Evolutionary conservation across 345 rosid genomes (phyloP), one percentile per base, ranked within the genome.

Genomic region (Mercurialis annua): DNA sequence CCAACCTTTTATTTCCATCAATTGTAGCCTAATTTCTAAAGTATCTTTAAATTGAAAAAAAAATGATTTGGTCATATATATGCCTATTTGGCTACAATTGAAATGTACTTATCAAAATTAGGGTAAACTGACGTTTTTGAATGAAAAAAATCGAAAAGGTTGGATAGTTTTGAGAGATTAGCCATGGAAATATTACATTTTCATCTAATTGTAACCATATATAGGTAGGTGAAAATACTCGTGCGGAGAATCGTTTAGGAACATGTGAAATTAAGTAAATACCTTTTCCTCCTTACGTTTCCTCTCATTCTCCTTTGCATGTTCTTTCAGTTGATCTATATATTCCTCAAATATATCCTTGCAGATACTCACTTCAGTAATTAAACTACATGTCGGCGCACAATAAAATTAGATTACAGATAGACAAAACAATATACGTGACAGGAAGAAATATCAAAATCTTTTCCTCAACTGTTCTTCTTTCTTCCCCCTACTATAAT

Each of bases 261-360:
- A 20, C 49, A 47, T 40, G 40, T 18, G 34, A 31, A 70, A 61
- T 30, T 26, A 18, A 72, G 42, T 43, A 56, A 58, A 24, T 83
- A 92, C 98, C 94, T 86, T 90, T 47, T 85, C 92, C 73, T 83
- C 90, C 75, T 86, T 88, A 31, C 84, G 78, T 71, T 76, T 81
- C 55, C 76, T 76, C 69, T 87, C 89, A 64, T 77, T 76, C 67
- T 82, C 90, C 73, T 81, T 84, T 47, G 83, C 80, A 65, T 79
- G 83, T 65, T 89, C 97, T 77, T 85, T 83, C 70, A 93, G 81
- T 64, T 84, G 85, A 55, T 74, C 67, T 49, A 84, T 54, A 16
- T 86, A 87, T 65, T 90, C 91, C 64, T 89, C 90, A 68, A 89
- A 90, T 58, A 85, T 82, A 62, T 74, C 86, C 81, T 66, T 78